Evolutionary conservation across 176 grass and related monocot species (phyloP), one percentile per base, ranked within the genome.

Genomic region (Hordeum marinum): DNA sequence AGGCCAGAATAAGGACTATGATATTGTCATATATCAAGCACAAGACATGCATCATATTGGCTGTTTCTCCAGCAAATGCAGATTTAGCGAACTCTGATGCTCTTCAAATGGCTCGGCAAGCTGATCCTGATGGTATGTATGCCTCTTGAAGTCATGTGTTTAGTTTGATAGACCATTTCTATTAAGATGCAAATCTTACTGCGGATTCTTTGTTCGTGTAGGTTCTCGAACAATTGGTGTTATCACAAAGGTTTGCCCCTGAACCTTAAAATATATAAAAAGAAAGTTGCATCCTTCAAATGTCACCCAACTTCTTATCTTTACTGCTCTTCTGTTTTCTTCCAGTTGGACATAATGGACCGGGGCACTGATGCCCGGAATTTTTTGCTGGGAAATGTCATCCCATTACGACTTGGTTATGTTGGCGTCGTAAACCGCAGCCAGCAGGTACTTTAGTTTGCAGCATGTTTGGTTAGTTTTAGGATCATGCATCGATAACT

Each of bases 301-400:
- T 59, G 31, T 23, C 54, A 78, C 72, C 27, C 62, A 26, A 32
- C 4, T 42, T 71, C 17, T 75, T 25, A 73, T 42, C 60, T 79
- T 76, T 11, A 52, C 37, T 72, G 40, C 31, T 83, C 65, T 87
- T 77, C 76, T 46, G 26, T 82, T 91, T 26, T 32, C 40, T 83
- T 86, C 64, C 90, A 99, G 96, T 70, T 99, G 86, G 96, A 99
- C 82, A 99, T 99, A 92, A 99, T 99, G 96, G 96, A 99, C 77
- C 89, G 96, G 88, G 96, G 96, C 27, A 99, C 96, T 36, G 93
- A 99, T 94, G 96, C 96, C 43, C 91, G 93, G 4, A 96, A 99
- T 46, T 99, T 99, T 86, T 85, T 99, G 67, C 79, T 99, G 54
- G 96, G 93, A 83, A 99, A 99, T 82, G 96, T 99, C 82, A 96